These are phyloP conservation scores for Macrocystidia cucumis DNA, from an alignment of 1,284 basidiomycete genomes.

Conservation along the genomic window DNA sequence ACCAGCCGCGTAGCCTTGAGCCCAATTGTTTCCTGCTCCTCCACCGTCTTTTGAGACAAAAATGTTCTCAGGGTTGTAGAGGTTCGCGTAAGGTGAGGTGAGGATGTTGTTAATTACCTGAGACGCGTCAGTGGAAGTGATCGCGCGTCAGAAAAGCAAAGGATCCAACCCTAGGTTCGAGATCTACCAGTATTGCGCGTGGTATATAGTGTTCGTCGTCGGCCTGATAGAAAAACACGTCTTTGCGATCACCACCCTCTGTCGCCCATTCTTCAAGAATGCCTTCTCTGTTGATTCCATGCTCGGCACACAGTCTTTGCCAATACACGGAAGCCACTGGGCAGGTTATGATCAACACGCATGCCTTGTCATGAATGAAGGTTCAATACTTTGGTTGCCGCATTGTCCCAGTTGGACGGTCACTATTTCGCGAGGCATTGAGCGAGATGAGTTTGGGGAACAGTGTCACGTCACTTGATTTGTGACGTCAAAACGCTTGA, in stretches of 20 bases:
- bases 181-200: constrained; percentile 91
- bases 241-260: constrained; percentile 92
- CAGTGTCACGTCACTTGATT: too few relatives aligned
- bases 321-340: constrained; percentile 88
- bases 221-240: constrained; percentile 99
- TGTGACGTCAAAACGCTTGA: too few relatives aligned
- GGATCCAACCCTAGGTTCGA: constrained; percentile 86
- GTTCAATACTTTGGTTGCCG: constrained; percentile 83
- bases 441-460: too few relatives aligned
- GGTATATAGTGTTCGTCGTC: constrained; percentile 99
- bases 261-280: constrained; percentile 94
- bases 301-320: constrained; percentile 94
- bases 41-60: constrained; percentile 94
- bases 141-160: constrained; percentile 3
- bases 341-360: neutral
- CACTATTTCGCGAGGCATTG: constrained; percentile 88
- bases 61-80: constrained; percentile 99
- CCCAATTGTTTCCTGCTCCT: constrained; percentile 99
- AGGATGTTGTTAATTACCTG: constrained; percentile 97
- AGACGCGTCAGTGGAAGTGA: neutral
- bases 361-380: constrained; percentile 1
- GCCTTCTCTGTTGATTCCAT: constrained; percentile 91
- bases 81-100: constrained; percentile 82
- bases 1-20: constrained; percentile 86
- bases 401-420: constrained; percentile 92